Base-by-base conservation (phyloP, 2,329 filamentous ascomycete genomes). In the Cytospora chrysosperma region DNA sequence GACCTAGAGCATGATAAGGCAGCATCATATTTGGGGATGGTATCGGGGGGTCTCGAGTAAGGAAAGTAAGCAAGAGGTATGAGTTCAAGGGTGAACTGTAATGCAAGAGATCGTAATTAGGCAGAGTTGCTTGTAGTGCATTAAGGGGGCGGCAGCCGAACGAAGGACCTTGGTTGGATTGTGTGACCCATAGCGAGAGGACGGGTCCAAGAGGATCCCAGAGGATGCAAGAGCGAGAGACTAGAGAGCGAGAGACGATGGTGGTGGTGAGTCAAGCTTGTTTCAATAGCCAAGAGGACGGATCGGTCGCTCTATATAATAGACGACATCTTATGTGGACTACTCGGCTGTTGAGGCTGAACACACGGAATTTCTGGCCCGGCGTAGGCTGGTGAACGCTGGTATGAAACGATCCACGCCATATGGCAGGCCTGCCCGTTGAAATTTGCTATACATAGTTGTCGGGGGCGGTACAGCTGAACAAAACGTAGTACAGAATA, bases 281-380 rank as follows among this genome's bases (percentile, higher is more conserved):
- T 17, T 17, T 21, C 26, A 5, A 6, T 21, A 47, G 43, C 43
- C n/a, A 28, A 28, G 3, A 24, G 21, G 30, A 27, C 7, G 37
- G 28, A 61, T 34, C 51, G 8, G 37, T 30, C 15, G 12, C 52
- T 49, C 37, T 61, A 50, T 55, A 56, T 61, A 61, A 56, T 61
- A 61, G 15, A 21, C 27, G 28, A 13, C 4, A 59, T n/a, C 24
- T 21, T 26, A 8, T 3, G n/a, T 43, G n/a, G 27, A 17, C 3
- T 3, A 30, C 19, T 28, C 28, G 49, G 6, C 32, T 32, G 3
- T n/a, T 21, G 19, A 49, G n/a, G n/a, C 12, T 19, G 19, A 34
- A 30, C 47, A n/a, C 21, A 17, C n/a, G 8, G 50, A n/a, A 12
- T 12, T 37, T 9, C 37, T 53, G 24, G 51, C 15, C 32, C 55